Conservation (phyloP, 169 alveolate genomes). For the Babesia sp. region DNA sequence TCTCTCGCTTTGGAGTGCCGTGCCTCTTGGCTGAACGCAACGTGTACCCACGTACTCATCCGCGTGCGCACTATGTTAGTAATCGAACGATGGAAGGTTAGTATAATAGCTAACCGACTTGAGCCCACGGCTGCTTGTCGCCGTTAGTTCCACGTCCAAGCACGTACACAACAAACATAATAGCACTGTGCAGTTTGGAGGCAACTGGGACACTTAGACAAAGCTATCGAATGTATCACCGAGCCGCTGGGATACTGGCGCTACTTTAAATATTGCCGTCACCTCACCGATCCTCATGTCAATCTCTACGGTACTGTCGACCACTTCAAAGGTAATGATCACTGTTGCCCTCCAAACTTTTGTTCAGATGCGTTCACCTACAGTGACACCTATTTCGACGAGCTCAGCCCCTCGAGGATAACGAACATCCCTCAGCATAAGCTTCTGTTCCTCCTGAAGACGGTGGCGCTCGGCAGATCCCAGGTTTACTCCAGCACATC, state of each 20-base stretch:
- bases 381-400: slow-evolving; percentile 74
- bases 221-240: slow-evolving; percentile 41
- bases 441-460: slow-evolving; percentile 72
- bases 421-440: slow-evolving; percentile 81
- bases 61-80: slow-evolving; percentile 90
- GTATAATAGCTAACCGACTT: background rate
- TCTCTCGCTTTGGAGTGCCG: slow-evolving; percentile 81
- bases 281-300: slow-evolving; percentile 43
- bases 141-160: background rate
- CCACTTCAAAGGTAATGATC: slow-evolving; percentile 37
- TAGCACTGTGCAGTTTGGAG: slow-evolving; percentile 68
- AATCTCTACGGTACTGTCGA: slow-evolving; percentile 61
- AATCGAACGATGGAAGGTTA: slow-evolving; percentile 90
- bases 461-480: slow-evolving; percentile 47
- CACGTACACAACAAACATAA: background rate
- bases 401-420: slow-evolving; percentile 79
- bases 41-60: slow-evolving; percentile 75
- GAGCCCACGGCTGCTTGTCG: background rate
- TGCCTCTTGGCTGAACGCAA: slow-evolving; percentile 80
- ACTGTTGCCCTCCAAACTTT: background rate
- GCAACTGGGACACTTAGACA: slow-evolving; percentile 74
- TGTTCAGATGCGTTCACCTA: slow-evolving; percentile 65
- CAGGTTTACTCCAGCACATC: slow-evolving; percentile 40
- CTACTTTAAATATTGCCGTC: slow-evolving; percentile 67
- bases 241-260: slow-evolving; percentile 75